Evolutionary conservation across 2,329 filamentous ascomycete genomes (phyloP), one percentile per base, ranked within the genome.

Genomic region (Ophiostoma australiae): DNA sequence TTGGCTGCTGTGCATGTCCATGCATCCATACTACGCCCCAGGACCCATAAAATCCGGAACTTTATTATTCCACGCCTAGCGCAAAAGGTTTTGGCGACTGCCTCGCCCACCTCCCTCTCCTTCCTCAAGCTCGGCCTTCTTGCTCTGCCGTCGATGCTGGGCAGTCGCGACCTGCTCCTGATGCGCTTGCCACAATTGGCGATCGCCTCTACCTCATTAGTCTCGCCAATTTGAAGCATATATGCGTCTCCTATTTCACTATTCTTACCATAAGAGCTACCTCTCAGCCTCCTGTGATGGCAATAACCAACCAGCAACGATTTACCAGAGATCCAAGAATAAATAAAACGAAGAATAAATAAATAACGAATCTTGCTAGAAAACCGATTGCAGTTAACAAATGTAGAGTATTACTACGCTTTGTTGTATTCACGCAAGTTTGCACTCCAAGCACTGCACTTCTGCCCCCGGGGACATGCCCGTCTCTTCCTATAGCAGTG

Each of bases 31-130:
- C 20, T 15, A 5, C 33, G 33, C n/a, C 35, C 27, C n/a, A 23
- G 2, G 33, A 3, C 44, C 63, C 61, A 69, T 55, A 63, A 20
- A 15, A 0, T 13, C 31, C 69, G 76, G 77, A 78, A 72, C 33
- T 77, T 71, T 35, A 8, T 75, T 77, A 65, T 70, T 77, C 73
- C 72, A 37, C 61, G 33, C 75, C 76, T 78, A 79, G 78, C 78
- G 78, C 74, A 39, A 67, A 78, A 78, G 72, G 78, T 76, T 80
- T 80, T 80, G 76, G 78, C 77, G 75, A 74, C 72, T 17, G 75
- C 75, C 75, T 67, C 71, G 76, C 79, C 79, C 79, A 77, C 75
- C 75, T 76, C 67, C 73, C 74, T 71, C 73, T 31, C 33, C 27
- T 33, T 63, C 23, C 61, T 65, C 6, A n/a, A n/a, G n/a, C n/a